Percentiles rank a stretch among this genome's conserved stretches.
These are phyloP conservation scores for Sphaerulina populicola DNA, from an alignment of 2,329 filamentous ascomycete species.

Conservation along the genomic window DNA sequence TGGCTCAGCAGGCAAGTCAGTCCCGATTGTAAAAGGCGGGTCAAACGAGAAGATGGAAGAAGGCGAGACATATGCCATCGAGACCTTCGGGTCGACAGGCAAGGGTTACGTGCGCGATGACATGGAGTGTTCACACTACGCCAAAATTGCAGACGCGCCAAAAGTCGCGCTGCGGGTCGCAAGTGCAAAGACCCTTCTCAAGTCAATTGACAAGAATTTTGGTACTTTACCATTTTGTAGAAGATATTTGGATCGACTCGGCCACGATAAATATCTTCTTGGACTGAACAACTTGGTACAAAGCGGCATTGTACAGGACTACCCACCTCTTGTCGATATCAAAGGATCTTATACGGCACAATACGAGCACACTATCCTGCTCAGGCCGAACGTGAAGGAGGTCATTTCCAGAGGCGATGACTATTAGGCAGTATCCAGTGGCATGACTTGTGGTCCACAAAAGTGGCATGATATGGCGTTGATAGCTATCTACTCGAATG, in stretches of 20 bases:
- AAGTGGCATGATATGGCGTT: conserved; percentile 4
- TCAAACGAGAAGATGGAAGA: conserved; percentile 50
- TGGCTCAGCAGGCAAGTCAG: conserved; percentile 45
- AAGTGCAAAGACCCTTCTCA: conserved; percentile 50
- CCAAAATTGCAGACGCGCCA: conserved; percentile 31
- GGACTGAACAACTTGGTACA: conserved; percentile 52
- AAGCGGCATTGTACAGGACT: conserved; percentile 50
- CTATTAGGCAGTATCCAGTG: conserved; percentile 19
- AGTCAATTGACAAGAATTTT: conserved; percentile 55
- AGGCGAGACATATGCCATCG: conserved; percentile 51
- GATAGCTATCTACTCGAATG: not conserved
- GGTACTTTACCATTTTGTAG: conserved; percentile 54
- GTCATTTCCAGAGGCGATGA: conserved; percentile 37
- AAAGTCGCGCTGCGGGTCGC: conserved; percentile 38
- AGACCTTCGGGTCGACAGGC: conserved; percentile 51
- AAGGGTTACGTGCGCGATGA: conserved; percentile 44
- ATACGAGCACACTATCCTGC: conserved; percentile 50
- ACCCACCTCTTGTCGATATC: conserved; percentile 50
- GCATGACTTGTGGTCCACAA: conserved; percentile 3
- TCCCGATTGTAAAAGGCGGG: conserved; percentile 48
- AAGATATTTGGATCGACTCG: conserved; percentile 57
- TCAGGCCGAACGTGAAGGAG: conserved; percentile 37
- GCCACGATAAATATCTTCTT: conserved; percentile 50
- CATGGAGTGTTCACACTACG: conserved; percentile 35
- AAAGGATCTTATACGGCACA: conserved; percentile 56